These are phyloP conservation scores for Leccinum cinnamomeum DNA, from an alignment of 1,284 basidiomycete genomes.

Conservation along the genomic window DNA sequence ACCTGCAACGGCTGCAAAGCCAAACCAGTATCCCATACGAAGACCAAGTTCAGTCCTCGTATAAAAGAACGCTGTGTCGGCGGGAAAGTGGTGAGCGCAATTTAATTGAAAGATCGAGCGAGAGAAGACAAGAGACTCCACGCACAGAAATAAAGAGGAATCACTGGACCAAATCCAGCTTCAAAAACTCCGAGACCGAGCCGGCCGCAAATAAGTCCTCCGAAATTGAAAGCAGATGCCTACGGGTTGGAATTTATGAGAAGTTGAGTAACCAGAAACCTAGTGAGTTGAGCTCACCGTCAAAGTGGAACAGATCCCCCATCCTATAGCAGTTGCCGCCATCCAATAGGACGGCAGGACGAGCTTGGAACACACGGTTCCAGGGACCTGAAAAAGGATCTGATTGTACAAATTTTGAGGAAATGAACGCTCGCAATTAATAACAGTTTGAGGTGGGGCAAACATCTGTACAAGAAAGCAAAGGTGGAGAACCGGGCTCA, in stretches of 20 bases:
- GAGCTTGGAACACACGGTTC: slow-evolving; percentile 62
- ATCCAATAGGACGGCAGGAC: slow-evolving; percentile 68
- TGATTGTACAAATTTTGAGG: slow-evolving; percentile 25
- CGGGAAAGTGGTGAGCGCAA: background rate
- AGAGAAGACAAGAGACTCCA: background rate
- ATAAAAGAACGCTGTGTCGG: slow-evolving; percentile 63
- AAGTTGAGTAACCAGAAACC: background rate
- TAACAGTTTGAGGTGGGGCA: background rate
- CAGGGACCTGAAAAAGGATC: slow-evolving; percentile 73
- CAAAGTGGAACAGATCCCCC: slow-evolving; percentile 69
- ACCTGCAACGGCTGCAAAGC: slow-evolving; percentile 76
- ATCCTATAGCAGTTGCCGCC: slow-evolving; percentile 61
- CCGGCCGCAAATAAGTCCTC: slow-evolving; percentile 55
- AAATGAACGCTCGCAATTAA: background rate
- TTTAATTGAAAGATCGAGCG: background rate
- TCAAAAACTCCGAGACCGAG: slow-evolving; percentile 71
- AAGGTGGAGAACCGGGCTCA: slow-evolving; percentile 32
- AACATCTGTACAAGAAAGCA: background rate
- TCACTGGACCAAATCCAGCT: slow-evolving; percentile 70
- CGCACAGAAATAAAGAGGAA: slow-evolving; percentile 75
- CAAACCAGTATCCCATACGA: slow-evolving; percentile 78
- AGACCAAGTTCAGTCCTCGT: slow-evolving; percentile 70
- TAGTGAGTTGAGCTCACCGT: slow-evolving; percentile 45
- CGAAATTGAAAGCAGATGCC: slow-evolving; percentile 61
- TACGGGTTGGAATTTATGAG: slow-evolving; percentile 26